Percentiles rank a stretch among this genome's conserved stretches.
These are phyloP conservation scores for Phytophthora europaea DNA, from an alignment of 352 stramenopile species.

Conservation along the genomic window DNA sequence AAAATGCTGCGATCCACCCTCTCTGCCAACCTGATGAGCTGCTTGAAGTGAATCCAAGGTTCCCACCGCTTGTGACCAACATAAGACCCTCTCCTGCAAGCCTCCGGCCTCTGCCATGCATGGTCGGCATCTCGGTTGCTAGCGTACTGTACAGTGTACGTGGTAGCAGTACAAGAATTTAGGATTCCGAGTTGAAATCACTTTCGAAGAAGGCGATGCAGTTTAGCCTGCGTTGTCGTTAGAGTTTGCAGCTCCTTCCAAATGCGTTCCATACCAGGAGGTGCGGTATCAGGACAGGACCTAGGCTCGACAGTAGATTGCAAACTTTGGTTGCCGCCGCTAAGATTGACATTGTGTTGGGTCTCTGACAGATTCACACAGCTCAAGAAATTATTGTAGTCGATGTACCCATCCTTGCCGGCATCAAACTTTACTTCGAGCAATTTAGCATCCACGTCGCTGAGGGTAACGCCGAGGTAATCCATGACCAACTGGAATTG, in stretches of 20 bases:
- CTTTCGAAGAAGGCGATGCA: conserved; percentile 41
- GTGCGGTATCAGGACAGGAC: background rate
- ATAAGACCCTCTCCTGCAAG: background rate
- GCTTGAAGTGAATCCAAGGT: conserved; percentile 36
- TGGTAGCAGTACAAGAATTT: background rate
- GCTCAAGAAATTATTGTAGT: conserved; percentile 72
- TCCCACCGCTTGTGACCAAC: conserved; percentile 5
- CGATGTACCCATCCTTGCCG: conserved; percentile 63
- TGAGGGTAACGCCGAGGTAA: conserved; percentile 59
- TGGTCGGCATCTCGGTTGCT: background rate
- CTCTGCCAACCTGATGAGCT: conserved; percentile 21
- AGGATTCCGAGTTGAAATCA: conserved; percentile 8
- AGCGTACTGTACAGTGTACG: background rate
- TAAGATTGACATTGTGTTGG: background rate
- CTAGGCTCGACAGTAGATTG: background rate
- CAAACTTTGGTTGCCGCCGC: background rate
- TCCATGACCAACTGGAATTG: conserved; percentile 69
- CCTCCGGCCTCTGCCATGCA: conserved; percentile 1
- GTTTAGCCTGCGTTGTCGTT: conserved; percentile 46
- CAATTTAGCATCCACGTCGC: conserved; percentile 56
- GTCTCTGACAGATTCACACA: conserved; percentile 43
- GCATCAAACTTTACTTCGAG: conserved; percentile 62
- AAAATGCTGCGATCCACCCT: background rate
- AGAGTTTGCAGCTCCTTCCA: conserved; percentile 56
- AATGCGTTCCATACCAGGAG: conserved; percentile 40